Percentiles rank a stretch among this genome's conserved stretches.
Conservation (phyloP, 495 filamentous ascomycete genomes). For the Talaromyces thailandensis region DNA sequence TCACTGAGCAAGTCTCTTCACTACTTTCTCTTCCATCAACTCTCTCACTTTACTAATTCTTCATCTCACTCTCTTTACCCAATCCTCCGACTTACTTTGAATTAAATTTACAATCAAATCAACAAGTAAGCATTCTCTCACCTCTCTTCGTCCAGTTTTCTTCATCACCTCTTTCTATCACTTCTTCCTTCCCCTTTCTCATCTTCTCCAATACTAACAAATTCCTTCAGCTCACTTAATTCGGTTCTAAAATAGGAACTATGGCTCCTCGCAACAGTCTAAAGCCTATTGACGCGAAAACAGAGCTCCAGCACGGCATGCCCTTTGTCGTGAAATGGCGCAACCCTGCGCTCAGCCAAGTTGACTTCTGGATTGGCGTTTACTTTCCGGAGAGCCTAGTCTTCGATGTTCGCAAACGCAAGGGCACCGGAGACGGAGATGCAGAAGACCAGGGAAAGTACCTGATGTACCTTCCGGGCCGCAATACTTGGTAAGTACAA, state of each 20-base stretch:
- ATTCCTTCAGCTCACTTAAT: not conserved
- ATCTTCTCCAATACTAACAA: not conserved
- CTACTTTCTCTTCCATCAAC: not conserved
- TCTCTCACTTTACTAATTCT: not conserved
- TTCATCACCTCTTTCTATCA: not conserved
- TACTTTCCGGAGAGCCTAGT: not conserved
- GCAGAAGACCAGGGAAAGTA: not conserved
- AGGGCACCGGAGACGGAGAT: not conserved
- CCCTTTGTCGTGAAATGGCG: not conserved
- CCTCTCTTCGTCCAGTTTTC: too few relatives aligned
- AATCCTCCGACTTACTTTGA: not conserved
- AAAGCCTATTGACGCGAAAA: not conserved
- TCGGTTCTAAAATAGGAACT: not conserved
- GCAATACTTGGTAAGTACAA: not conserved
- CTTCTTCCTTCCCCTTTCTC: not conserved
- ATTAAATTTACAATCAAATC: too few relatives aligned
- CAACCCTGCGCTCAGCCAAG: not conserved
- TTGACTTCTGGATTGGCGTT: slow-evolving; percentile 1
- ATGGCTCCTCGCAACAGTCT: not conserved
- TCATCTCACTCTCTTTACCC: not conserved
- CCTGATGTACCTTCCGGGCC: not conserved
- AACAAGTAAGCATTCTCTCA: too few relatives aligned
- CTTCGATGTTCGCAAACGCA: not conserved
- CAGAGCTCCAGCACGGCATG: not conserved
- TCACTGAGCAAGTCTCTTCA: too few relatives aligned